Conservation (phyloP, 371 early-diverging fungal species). For the Mortierella sp. region DNA sequence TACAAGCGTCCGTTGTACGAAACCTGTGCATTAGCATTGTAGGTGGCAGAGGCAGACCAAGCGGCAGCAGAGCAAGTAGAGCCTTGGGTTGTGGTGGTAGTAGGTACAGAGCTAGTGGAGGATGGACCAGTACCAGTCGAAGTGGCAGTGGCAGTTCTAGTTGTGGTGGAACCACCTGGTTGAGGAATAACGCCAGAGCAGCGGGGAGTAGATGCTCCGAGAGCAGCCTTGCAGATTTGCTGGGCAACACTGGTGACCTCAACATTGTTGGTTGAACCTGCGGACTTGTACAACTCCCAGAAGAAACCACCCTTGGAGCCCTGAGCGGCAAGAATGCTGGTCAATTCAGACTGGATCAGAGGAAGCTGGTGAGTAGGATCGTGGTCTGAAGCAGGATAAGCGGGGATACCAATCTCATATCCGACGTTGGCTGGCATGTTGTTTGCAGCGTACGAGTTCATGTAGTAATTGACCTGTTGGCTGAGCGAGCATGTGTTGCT, state of each 20-base stretch:
- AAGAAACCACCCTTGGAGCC: slow-evolving; percentile 56
- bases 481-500: slow-evolving; percentile 37
- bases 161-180: slow-evolving; percentile 21
- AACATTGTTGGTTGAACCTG: slow-evolving; percentile 36
- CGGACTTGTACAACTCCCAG: slow-evolving; percentile 56
- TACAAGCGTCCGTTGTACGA: slow-evolving; percentile 60
- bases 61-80: slow-evolving; percentile 41
- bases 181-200: slow-evolving; percentile 56
- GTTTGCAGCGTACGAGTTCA: slow-evolving; percentile 52
- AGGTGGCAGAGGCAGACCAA: slow-evolving; percentile 56
- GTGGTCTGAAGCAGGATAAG: slow-evolving; percentile 50
- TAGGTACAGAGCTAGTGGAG: slow-evolving; percentile 10
- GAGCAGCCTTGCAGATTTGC: slow-evolving; percentile 57
- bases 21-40: slow-evolving; percentile 58
- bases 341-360: slow-evolving; percentile 43
- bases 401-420: slow-evolving; percentile 57
- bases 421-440: slow-evolving; percentile 49
- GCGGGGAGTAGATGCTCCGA: slow-evolving; percentile 48
- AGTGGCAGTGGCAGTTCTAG: slow-evolving; percentile 16
- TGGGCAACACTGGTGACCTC: slow-evolving; percentile 46
- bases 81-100: slow-evolving; percentile 21
- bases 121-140: slow-evolving; percentile 12
- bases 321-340: slow-evolving; percentile 45
- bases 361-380: slow-evolving; percentile 55
- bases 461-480: slow-evolving; percentile 57